phyloP scores from a whole-genome alignment of 2,329 filamentous ascomycete species.

The Magnaporthiopsis rhizophila region DNA sequence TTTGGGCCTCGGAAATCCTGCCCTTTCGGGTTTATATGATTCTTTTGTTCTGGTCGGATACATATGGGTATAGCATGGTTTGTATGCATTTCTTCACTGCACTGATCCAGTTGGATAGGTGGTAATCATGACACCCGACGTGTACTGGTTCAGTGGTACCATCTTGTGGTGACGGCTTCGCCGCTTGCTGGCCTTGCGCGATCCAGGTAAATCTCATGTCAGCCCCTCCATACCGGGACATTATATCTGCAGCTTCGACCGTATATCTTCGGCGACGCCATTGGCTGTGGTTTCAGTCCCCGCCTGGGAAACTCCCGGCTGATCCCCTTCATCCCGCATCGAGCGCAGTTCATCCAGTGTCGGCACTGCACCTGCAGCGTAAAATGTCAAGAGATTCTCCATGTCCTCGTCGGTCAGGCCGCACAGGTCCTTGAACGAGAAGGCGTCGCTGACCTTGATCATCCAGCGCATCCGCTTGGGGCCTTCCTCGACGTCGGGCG shows the following conservation, averaged over 20 bases:
- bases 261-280: background rate
- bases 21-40: background rate
- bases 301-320: background rate
- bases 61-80: background rate
- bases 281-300: background rate
- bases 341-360: slow-evolving; percentile 45
- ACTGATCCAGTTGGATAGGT: background rate
- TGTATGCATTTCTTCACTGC: background rate
- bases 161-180: background rate
- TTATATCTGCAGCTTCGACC: slow-evolving; percentile 2
- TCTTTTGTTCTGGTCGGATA: background rate
- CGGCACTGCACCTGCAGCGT: slow-evolving; percentile 49
- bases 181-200: too few species aligned
- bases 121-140: background rate
- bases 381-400: slow-evolving; percentile 72
- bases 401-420: slow-evolving; percentile 77
- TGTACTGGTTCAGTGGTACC: background rate
- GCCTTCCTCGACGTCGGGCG: slow-evolving; percentile 64
- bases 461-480: slow-evolving; percentile 95
- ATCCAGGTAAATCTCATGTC: too few species aligned
- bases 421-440: slow-evolving; percentile 77
- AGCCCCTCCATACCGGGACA: too few species aligned
- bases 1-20: background rate
- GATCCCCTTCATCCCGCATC: slow-evolving; percentile 31
- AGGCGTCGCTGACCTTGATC: slow-evolving; percentile 81